These are phyloP conservation scores for Xerocomellus dryophilus DNA, from an alignment of 768 basidiomycete species.

Conservation along the genomic window DNA sequence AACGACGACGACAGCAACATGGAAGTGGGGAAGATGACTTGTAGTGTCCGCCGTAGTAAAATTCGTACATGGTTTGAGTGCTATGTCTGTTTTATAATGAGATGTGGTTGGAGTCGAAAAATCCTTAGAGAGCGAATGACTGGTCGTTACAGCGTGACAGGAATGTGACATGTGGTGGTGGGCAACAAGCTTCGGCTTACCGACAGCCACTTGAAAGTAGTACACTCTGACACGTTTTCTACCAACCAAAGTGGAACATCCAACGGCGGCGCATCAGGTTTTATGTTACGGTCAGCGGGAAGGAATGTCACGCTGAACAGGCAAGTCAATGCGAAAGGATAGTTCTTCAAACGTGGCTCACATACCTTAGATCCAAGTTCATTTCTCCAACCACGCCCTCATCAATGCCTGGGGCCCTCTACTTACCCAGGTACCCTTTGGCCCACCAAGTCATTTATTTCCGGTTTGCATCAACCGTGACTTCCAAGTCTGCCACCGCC, in stretches of 20 bases:
- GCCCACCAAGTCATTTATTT: slow-evolving; percentile 3
- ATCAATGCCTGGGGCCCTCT: not conserved
- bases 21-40: no score
- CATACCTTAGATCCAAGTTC: slow-evolving; percentile 21
- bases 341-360: not conserved
- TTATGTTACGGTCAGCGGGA: slow-evolving; percentile 41
- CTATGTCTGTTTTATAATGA: no score
- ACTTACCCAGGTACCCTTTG: slow-evolving; percentile 2
- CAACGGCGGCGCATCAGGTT: slow-evolving; percentile 15
- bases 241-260: slow-evolving; percentile 6
- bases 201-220: not conserved
- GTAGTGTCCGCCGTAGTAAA: no score
- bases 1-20: no score
- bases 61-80: no score
- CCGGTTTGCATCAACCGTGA: slow-evolving; percentile 29
- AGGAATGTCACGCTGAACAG: slow-evolving; percentile 40
- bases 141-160: slow-evolving; percentile 16
- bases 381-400: not conserved
- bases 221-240: not conserved
- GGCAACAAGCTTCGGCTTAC: not conserved
- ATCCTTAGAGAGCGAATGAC: no score
- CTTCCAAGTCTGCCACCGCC: slow-evolving; percentile 24
- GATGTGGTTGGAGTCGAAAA: no score
- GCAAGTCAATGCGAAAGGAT: slow-evolving; percentile 18
- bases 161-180: not conserved